These are phyloP conservation scores for Daldinia bambusicola DNA, from an alignment of 495 filamentous ascomycete genomes.

Conservation along the genomic window DNA sequence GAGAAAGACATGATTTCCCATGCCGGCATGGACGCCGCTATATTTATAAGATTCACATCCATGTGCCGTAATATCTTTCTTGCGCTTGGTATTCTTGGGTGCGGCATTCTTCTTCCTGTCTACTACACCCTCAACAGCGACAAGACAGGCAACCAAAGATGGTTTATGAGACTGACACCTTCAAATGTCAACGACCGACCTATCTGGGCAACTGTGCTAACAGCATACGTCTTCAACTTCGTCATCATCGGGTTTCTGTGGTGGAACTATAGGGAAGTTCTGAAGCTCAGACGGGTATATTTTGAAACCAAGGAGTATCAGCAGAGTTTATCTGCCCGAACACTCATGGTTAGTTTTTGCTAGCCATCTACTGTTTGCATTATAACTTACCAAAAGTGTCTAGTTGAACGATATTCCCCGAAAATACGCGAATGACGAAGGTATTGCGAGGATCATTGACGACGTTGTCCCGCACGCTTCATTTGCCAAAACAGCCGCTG, in stretches of 20 bases:
- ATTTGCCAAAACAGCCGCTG: slow-evolving; percentile 82
- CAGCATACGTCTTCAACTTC: slow-evolving; percentile 81
- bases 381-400: slow-evolving; percentile 49
- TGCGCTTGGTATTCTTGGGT: slow-evolving; percentile 76
- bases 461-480: slow-evolving; percentile 76
- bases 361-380: not conserved
- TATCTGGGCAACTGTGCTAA: slow-evolving; percentile 84
- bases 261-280: slow-evolving; percentile 84
- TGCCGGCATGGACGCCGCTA: slow-evolving; percentile 86
- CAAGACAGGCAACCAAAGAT: slow-evolving; percentile 62
- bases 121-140: slow-evolving; percentile 72
- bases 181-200: slow-evolving; percentile 63
- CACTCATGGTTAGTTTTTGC: slow-evolving; percentile 74
- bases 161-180: slow-evolving; percentile 64
- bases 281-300: slow-evolving; percentile 76
- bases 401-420: slow-evolving; percentile 87
- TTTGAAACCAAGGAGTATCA: slow-evolving; percentile 92
- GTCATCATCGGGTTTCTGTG: slow-evolving; percentile 84
- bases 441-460: slow-evolving; percentile 82
- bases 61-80: slow-evolving; percentile 96
- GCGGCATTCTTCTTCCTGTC: slow-evolving; percentile 82
- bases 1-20: slow-evolving; percentile 80
- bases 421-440: slow-evolving; percentile 79
- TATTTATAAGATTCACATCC: slow-evolving; percentile 87
- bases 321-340: slow-evolving; percentile 85